A percentile compares a stretch with the other conserved stretches of the same genome.
Evolutionary conservation across 2,329 filamentous ascomycete species (phyloP).

Genomic region (Fusarium humuli): DNA sequence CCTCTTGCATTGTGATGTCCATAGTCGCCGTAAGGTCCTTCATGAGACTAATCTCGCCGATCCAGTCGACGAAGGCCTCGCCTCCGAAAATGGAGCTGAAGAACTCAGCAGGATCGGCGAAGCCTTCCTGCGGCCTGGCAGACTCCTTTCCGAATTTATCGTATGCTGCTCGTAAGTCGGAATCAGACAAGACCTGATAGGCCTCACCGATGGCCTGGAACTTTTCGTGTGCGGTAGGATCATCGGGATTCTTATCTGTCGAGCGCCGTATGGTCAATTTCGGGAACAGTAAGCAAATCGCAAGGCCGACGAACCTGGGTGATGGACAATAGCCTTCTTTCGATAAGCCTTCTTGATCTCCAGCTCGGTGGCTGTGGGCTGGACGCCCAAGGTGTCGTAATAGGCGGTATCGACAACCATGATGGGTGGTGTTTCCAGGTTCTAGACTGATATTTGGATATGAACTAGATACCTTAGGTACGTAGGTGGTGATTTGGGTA

Average conservation of each 20-base stretch:
- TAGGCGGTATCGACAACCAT: constrained; percentile 93
- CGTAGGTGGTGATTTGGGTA: neutral
- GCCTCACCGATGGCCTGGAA: constrained; percentile 88
- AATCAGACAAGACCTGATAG: constrained; percentile 85
- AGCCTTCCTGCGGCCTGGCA: constrained; percentile 89
- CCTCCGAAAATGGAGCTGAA: constrained; percentile 99
- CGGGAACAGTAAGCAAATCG: neutral
- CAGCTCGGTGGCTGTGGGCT: constrained; percentile 85
- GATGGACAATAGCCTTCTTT: constrained; percentile 92
- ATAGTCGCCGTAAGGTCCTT: constrained; percentile 98
- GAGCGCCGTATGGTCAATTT: constrained; percentile 27
- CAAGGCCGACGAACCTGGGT: constrained; percentile 72
- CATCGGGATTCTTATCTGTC: constrained; percentile 95
- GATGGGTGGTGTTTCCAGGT: constrained; percentile 46
- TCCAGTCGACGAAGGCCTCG: constrained; percentile 94
- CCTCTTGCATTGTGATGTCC: constrained; percentile 94
- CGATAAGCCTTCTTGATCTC: constrained; percentile 98
- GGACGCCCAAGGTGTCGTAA: constrained; percentile 87
- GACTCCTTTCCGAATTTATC: constrained; percentile 98
- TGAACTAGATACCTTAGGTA: neutral
- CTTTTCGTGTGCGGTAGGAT: constrained; percentile 91
- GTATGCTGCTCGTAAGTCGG: constrained; percentile 88
- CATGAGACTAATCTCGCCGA: constrained; percentile 98
- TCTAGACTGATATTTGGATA: constrained; percentile 23
- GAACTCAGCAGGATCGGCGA: constrained; percentile 96